Percentiles rank a stretch among this genome's conserved stretches.
These are phyloP conservation scores for Fusarium ambrosium DNA, from an alignment of 2,329 filamentous ascomycete genomes.

Conservation along the genomic window DNA sequence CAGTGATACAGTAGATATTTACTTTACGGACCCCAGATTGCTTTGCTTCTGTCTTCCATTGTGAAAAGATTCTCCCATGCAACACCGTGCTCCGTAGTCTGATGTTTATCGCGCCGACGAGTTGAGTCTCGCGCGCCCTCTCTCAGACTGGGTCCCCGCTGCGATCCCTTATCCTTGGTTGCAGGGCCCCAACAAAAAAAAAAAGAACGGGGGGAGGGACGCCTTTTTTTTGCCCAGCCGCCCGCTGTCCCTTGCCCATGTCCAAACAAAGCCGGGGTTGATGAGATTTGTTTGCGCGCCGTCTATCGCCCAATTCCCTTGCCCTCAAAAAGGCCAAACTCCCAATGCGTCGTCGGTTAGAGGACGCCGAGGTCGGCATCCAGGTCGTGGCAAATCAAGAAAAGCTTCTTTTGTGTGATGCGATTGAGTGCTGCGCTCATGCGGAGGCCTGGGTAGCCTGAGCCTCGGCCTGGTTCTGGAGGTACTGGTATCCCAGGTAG, in stretches of 20 bases:
- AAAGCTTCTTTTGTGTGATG: conserved; percentile 29
- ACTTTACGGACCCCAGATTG: conserved; percentile 31
- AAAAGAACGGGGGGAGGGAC: conserved; percentile 38
- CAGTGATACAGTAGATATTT: conserved; percentile 42
- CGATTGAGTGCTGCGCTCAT: conserved; percentile 43
- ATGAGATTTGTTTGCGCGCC: conserved; percentile 28
- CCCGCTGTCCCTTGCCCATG: conserved; percentile 39
- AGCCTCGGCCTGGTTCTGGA: conserved; percentile 69
- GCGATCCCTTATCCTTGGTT: conserved; percentile 41
- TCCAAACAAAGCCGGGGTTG: conserved; percentile 35
- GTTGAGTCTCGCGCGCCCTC: conserved; percentile 17
- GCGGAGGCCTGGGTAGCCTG: conserved; percentile 34
- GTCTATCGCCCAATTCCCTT: conserved; percentile 41
- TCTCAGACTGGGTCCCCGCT: conserved; percentile 35
- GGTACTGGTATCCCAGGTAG: conserved; percentile 88
- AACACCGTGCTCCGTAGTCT: conserved; percentile 42
- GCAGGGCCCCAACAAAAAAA: conserved; percentile 43
- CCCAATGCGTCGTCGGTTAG: conserved; percentile 41
- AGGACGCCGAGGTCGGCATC: conserved; percentile 30
- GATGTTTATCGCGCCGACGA: conserved; percentile 12
- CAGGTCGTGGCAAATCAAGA: conserved; percentile 30
- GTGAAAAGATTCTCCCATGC: conserved; percentile 34
- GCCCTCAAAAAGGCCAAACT: conserved; percentile 35
- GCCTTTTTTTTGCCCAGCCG: conserved; percentile 25
- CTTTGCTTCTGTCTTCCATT: conserved; percentile 19